Evolutionary conservation across 108 stramenopile genomes (phyloP), one percentile per base, ranked within the genome.

Genomic region (Chaetoceros tenuissimus): DNA sequence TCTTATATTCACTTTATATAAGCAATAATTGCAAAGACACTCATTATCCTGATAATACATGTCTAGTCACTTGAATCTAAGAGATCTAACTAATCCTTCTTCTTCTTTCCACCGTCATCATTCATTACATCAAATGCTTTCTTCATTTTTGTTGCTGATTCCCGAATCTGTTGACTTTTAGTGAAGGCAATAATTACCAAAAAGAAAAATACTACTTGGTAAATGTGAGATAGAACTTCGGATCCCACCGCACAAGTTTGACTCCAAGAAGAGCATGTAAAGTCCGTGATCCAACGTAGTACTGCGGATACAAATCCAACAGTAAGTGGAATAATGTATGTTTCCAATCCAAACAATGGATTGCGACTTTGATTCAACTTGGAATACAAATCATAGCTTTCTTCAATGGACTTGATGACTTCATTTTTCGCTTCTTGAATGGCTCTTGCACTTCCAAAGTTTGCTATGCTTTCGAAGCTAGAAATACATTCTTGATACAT

Each of bases 401-500:
- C 77, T 31, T 70, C 60, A 26, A 97, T 82, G 59, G 83, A 71
- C 3, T 69, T 69, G 30, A 79, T 25, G 3, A 95, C 76, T 45
- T 63, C 64, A 28, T 68, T 64, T 25, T 85, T 74, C 19, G 87
- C 79, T 13, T 72, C 79, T 28, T 70, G 60, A 56, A 97, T 94
- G 23, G 68, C 71, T 16, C 64, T 80, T 44, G 73, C 60, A 55
- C 75, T 87, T 1, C 98, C 98, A 79, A 99, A 97, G 49, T 83
- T 96, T 17, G 98, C 98, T 47, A 94, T 92, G 2, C 69, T 69
- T 31, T 95, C 82, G 60, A 98, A 99, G 31, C 75, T 52, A 0
- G 51, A 30, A 67, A 96, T 24, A 0, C 87, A 76, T 46, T 68
- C 73, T 51, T 69, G 55, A 23, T 58, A 24, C 48, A 69, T 63